Conservation (phyloP, 2,329 filamentous ascomycete species). For the Colletotrichum sp. region DNA sequence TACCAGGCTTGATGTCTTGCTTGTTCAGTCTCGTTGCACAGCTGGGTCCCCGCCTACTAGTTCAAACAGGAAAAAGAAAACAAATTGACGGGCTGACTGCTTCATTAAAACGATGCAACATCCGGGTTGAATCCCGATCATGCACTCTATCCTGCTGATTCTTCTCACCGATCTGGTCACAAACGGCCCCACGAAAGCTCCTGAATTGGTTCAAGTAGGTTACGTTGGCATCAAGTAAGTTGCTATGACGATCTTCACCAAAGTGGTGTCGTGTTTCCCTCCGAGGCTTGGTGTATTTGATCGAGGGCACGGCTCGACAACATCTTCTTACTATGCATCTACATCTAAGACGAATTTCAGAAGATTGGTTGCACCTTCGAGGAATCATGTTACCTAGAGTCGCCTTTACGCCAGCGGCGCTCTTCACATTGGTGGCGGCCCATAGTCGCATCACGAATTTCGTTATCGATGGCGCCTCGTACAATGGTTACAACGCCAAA, state of each 20-base stretch:
- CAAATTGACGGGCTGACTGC: background rate
- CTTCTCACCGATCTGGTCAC: background rate
- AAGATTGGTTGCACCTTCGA: background rate
- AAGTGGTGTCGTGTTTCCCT: background rate
- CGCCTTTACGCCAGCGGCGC: too few relatives aligned
- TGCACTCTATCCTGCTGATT: background rate
- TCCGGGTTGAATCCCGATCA: background rate
- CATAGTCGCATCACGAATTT: slow-evolving; percentile 37
- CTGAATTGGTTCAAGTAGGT: background rate
- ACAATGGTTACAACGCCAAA: slow-evolving; percentile 44
- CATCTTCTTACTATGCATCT: background rate
- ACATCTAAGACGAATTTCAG: background rate
- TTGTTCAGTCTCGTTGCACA: background rate
- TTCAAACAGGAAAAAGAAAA: background rate
- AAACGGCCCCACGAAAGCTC: background rate
- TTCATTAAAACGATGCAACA: background rate
- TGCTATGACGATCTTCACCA: background rate
- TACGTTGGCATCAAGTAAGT: background rate
- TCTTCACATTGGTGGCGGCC: background rate
- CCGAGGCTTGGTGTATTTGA: background rate
- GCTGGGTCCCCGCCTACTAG: background rate
- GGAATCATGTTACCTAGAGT: background rate
- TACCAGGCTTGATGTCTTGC: background rate
- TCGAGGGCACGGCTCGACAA: background rate
- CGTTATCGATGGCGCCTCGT: slow-evolving; percentile 50